A percentile compares a stretch with the other conserved stretches of the same genome.
phyloP scores from a whole-genome alignment of 495 filamentous ascomycete genomes.

The Collariella sp. region DNA sequence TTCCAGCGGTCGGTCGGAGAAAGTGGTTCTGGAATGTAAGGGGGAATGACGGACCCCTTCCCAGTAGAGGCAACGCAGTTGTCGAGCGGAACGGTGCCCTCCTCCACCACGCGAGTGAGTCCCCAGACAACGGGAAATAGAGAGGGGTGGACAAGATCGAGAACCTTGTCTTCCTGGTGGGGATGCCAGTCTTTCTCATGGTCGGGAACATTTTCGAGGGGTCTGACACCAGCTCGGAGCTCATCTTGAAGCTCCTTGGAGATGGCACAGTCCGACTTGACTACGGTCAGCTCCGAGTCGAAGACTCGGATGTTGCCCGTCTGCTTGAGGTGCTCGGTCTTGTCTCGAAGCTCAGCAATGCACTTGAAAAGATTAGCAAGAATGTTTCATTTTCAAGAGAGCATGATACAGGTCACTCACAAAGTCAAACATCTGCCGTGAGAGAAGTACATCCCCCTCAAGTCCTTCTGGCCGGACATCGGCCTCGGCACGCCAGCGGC shows the following conservation, averaged over 20 bases:
- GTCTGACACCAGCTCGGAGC: slow-evolving; percentile 13
- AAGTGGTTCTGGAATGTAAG: background rate
- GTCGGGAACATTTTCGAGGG: slow-evolving; percentile 40
- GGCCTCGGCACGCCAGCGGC: slow-evolving; percentile 25
- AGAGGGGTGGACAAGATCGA: slow-evolving; percentile 55
- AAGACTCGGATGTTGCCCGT: slow-evolving; percentile 26
- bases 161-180: slow-evolving; percentile 43
- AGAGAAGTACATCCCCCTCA: slow-evolving; percentile 29
- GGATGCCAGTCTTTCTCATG: slow-evolving; percentile 52
- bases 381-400: background rate
- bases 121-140: slow-evolving; percentile 53
- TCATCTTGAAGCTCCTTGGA: slow-evolving; percentile 9
- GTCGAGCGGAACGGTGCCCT: slow-evolving; percentile 30
- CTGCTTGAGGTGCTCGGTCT: slow-evolving; percentile 25
- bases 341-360: slow-evolving; percentile 44
- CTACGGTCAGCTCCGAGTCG: slow-evolving; percentile 22
- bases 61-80: slow-evolving; percentile 35
- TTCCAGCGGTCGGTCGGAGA: background rate
- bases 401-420: slow-evolving; percentile 21
- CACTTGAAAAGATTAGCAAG: slow-evolving; percentile 19
- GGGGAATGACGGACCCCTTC: slow-evolving; percentile 27
- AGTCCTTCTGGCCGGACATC: slow-evolving; percentile 7
- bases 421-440: slow-evolving; percentile 42
- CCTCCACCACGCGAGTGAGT: slow-evolving; percentile 35
- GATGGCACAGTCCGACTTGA: slow-evolving; percentile 25